phyloP scores from a whole-genome alignment of 164 flowering plant species.

The Pachysandra terminalis region DNA sequence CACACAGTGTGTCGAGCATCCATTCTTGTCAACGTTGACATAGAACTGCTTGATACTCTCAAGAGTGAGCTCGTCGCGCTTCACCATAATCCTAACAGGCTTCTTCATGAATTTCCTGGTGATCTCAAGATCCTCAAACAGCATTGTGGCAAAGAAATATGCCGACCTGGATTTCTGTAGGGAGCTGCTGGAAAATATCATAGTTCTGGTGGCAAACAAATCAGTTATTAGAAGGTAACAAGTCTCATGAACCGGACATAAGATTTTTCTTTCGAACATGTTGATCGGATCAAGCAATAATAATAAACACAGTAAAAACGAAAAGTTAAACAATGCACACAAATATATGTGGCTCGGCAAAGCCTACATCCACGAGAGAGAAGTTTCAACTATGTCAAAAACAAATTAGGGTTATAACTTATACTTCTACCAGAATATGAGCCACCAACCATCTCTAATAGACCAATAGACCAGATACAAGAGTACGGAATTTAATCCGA shows the following conservation, averaged over 20 bases:
- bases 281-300: too few relatives aligned
- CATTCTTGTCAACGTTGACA: conserved; percentile 86
- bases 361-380: too few relatives aligned
- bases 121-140: conserved; percentile 83
- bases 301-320: too few relatives aligned
- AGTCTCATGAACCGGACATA: background rate
- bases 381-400: too few relatives aligned
- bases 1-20: conserved; percentile 83
- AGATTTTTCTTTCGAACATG: too few relatives aligned
- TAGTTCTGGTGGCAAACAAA: conserved; percentile 48
- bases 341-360: too few relatives aligned
- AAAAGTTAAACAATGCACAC: too few relatives aligned
- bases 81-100: conserved; percentile 79
- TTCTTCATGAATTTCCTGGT: conserved; percentile 87
- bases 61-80: conserved; percentile 84
- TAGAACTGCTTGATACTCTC: conserved; percentile 91
- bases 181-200: conserved; percentile 80
- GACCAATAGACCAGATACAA: too few relatives aligned
- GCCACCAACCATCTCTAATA: too few relatives aligned
- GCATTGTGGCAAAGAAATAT: conserved; percentile 92
- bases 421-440: too few relatives aligned
- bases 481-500: too few relatives aligned
- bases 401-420: too few relatives aligned
- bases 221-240: background rate
- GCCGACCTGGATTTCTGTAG: conserved; percentile 74